Conservation (phyloP, 192 early-diverging fungal species). For the Backusella westeae region DNA sequence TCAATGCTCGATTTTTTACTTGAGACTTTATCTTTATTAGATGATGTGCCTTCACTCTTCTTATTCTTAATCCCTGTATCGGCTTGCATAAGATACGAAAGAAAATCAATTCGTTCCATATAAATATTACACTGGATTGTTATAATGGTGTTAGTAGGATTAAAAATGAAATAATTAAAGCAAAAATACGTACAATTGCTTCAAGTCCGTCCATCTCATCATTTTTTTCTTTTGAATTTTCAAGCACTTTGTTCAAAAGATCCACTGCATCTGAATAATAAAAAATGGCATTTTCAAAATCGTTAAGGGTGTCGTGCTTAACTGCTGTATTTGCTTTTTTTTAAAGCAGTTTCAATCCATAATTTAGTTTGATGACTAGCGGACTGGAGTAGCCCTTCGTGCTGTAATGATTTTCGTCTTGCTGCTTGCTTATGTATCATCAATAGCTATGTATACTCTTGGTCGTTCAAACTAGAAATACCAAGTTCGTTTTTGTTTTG, state of each 20-base stretch:
- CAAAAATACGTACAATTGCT: background rate
- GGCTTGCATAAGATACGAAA: background rate
- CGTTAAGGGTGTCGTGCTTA: background rate
- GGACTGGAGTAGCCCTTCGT: background rate
- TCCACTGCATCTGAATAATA: background rate
- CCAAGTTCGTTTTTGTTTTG: background rate
- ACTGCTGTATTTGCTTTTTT: constrained; percentile 2
- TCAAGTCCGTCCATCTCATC: background rate
- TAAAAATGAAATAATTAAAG: background rate
- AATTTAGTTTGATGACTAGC: background rate
- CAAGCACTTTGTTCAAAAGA: background rate
- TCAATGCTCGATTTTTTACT: background rate
- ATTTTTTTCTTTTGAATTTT: constrained; percentile 10
- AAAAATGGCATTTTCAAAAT: background rate
- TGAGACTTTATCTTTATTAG: background rate
- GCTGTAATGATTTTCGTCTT: background rate
- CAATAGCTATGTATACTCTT: background rate
- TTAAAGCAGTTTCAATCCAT: background rate
- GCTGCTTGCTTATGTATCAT: background rate
- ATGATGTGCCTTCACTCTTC: background rate
- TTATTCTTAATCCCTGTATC: background rate
- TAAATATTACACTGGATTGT: background rate
- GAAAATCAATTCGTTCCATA: background rate
- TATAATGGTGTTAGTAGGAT: background rate
- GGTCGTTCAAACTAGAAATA: background rate